These are phyloP conservation scores for Vanrija humicola DNA, from an alignment of 1,284 basidiomycete genomes.

Conservation along the genomic window DNA sequence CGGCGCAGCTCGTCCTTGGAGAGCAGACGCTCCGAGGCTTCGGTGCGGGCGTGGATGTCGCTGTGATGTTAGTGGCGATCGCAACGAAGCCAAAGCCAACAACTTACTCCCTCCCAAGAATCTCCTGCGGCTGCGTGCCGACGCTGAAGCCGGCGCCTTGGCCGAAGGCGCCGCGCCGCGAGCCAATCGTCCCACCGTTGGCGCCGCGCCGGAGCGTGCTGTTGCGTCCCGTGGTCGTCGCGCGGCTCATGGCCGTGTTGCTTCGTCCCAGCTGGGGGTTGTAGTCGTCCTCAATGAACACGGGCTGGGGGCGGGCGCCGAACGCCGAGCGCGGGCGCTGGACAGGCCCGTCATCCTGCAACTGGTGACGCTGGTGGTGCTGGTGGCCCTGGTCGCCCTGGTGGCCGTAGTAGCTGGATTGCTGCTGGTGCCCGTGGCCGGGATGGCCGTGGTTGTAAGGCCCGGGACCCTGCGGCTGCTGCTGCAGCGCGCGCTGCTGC, in stretches of 20 bases:
- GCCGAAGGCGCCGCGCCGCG: constrained; percentile 42
- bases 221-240: constrained; percentile 15
- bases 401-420: background rate
- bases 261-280: constrained; percentile 18
- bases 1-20: constrained; percentile 30
- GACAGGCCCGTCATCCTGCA: constrained; percentile 14
- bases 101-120: constrained; percentile 42
- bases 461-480: constrained; percentile 5
- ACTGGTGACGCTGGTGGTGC: constrained; percentile 10
- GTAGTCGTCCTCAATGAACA: constrained; percentile 24
- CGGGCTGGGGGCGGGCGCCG: constrained; percentile 33
- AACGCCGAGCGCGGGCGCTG: constrained; percentile 27
- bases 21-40: constrained; percentile 39
- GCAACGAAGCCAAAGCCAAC: background rate
- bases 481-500: constrained; percentile 38
- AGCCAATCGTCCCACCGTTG: constrained; percentile 42
- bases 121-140: constrained; percentile 46
- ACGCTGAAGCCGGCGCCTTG: constrained; percentile 42
- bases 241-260: constrained; percentile 24
- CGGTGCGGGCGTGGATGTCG: constrained; percentile 45
- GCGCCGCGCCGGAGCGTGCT: constrained; percentile 29
- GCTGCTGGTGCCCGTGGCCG: constrained; percentile 7
- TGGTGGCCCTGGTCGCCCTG: constrained; percentile 2
- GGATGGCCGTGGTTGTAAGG: constrained; percentile 1
- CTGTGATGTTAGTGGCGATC: constrained; percentile 13